Percentiles rank a stretch among this genome's conserved stretches.
Evolutionary conservation across 2,329 filamentous ascomycete genomes (phyloP).

Genomic region (Atkinsonella hypoxylon): DNA sequence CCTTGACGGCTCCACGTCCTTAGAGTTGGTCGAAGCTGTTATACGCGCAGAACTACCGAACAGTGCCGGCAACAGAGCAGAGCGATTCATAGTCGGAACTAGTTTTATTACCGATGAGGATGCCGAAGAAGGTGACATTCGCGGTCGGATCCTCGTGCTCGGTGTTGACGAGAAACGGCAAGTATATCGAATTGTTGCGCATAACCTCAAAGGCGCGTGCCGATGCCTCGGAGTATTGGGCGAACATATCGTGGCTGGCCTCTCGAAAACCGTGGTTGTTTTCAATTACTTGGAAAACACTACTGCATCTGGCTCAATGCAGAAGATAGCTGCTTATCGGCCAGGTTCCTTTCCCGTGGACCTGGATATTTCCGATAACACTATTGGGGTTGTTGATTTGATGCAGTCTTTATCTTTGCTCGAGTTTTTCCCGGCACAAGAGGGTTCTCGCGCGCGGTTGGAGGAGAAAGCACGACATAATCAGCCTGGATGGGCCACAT

Average conservation of each 20-base stretch:
- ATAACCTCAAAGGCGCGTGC: slow-evolving; percentile 67
- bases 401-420: slow-evolving; percentile 86
- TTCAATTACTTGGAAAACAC: slow-evolving; percentile 45
- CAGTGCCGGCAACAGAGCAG: slow-evolving; percentile 41
- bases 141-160: slow-evolving; percentile 73
- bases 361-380: slow-evolving; percentile 58
- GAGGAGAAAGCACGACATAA: slow-evolving; percentile 69
- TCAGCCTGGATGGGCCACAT: slow-evolving; percentile 71
- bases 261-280: slow-evolving; percentile 74
- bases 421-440: slow-evolving; percentile 49
- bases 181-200: slow-evolving; percentile 58
- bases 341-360: slow-evolving; percentile 78
- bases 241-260: slow-evolving; percentile 68
- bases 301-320: slow-evolving; percentile 43
- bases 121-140: slow-evolving; percentile 30
- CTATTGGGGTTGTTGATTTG: slow-evolving; percentile 77
- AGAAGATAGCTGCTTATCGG: slow-evolving; percentile 64
- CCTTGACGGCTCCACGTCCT: slow-evolving; percentile 34
- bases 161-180: slow-evolving; percentile 67
- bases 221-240: slow-evolving; percentile 64
- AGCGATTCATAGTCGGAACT: slow-evolving; percentile 87
- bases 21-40: slow-evolving; percentile 76
- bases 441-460: slow-evolving; percentile 49
- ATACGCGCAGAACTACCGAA: slow-evolving; percentile 62
- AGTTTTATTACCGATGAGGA: slow-evolving; percentile 58